These are phyloP conservation scores for Umbelopsis sp. DNA, from an alignment of 192 early-diverging fungal species.

Conservation along the genomic window DNA sequence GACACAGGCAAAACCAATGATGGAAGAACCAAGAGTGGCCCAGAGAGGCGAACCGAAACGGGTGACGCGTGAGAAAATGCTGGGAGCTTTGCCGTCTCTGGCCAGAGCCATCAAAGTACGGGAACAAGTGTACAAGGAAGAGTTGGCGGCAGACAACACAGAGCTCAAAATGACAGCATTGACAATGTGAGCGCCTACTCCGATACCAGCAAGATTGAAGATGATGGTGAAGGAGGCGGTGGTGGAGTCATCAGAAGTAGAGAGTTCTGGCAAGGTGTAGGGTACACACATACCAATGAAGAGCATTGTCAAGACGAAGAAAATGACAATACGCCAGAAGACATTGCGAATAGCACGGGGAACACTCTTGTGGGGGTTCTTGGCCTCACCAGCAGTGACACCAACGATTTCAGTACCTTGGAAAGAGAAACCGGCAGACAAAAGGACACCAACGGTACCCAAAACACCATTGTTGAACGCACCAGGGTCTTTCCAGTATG, in stretches of 20 bases:
- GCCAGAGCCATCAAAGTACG: conserved; percentile 77
- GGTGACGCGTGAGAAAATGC: conserved; percentile 56
- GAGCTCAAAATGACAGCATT: conserved; percentile 67
- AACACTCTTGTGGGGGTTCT: conserved; percentile 74
- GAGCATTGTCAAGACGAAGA: conserved; percentile 79
- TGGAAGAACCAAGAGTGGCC: conserved; percentile 51
- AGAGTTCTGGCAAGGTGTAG: conserved; percentile 58
- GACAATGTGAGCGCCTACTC: conserved; percentile 62
- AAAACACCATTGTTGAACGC: conserved; percentile 63
- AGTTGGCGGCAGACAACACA: conserved; percentile 73
- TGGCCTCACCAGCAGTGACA: conserved; percentile 82
- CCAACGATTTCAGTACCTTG: conserved; percentile 87
- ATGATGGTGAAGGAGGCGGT: conserved; percentile 69
- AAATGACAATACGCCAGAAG: conserved; percentile 86
- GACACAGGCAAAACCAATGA: conserved; percentile 58
- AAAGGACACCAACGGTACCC: conserved; percentile 62
- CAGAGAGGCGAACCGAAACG: conserved; percentile 61
- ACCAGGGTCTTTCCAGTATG: conserved; percentile 51
- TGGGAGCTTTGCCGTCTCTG: conserved; percentile 74
- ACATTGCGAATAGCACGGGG: conserved; percentile 66
- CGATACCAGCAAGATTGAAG: conserved; percentile 60
- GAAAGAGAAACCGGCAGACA: conserved; percentile 79
- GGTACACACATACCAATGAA: conserved; percentile 82
- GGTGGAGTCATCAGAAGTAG: conserved; percentile 47
- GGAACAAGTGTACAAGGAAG: conserved; percentile 79